phyloP scores from a whole-genome alignment of 2,329 filamentous ascomycete genomes.

The Epichloe baconii region DNA sequence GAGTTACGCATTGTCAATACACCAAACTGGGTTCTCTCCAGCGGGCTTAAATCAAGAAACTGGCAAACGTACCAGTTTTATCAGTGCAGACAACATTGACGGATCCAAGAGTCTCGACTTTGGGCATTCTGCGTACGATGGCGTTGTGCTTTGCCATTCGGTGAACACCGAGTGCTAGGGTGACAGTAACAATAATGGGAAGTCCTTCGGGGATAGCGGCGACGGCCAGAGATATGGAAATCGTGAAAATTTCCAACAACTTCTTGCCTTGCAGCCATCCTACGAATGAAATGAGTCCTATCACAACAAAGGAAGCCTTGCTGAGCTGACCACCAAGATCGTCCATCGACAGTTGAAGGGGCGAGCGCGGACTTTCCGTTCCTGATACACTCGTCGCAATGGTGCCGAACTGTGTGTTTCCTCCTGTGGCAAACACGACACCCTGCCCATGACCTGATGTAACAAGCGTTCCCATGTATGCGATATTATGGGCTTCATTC shows the following conservation, averaged over 20 bases:
- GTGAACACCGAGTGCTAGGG: conserved; percentile 83
- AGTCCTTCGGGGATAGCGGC: conserved; percentile 93
- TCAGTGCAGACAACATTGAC: conserved; percentile 99
- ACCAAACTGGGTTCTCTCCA: neutral
- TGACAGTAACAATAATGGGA: conserved; percentile 97
- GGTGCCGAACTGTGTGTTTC: conserved; percentile 86
- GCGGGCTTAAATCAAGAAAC: neutral
- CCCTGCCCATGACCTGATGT: conserved; percentile 92
- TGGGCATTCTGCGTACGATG: conserved; percentile 89
- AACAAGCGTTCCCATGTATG: conserved; percentile 95
- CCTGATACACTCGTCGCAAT: conserved; percentile 90
- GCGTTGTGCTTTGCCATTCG: conserved; percentile 93
- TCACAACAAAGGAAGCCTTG: conserved; percentile 92
- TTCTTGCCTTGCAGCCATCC: conserved; percentile 83
- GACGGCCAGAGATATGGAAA: conserved; percentile 90
- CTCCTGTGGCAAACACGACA: conserved; percentile 92
- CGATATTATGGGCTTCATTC: conserved; percentile 77
- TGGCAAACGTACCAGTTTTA: conserved; percentile 57
- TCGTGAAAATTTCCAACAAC: conserved; percentile 89
- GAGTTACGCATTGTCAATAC: neutral
- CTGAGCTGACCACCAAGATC: conserved; percentile 91
- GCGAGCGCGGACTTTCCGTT: conserved; percentile 89
- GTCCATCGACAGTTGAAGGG: conserved; percentile 93
- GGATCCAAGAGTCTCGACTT: conserved; percentile 94
- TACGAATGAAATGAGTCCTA: conserved; percentile 81